Evolutionary conservation across 371 early-diverging fungal species (phyloP), one percentile per base, ranked within the genome.

Genomic region (Capniomyces stellatus): DNA sequence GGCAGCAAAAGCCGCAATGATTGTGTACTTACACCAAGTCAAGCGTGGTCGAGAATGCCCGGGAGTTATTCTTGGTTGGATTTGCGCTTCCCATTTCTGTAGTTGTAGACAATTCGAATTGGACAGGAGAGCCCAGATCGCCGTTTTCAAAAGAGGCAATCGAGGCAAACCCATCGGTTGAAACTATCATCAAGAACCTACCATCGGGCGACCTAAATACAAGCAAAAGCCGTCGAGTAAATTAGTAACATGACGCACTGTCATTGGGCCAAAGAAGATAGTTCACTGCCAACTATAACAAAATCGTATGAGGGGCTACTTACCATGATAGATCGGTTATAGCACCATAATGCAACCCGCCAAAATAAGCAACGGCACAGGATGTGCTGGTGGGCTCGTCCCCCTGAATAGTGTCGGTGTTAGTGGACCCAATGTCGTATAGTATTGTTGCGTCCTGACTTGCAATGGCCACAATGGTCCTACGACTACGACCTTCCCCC

Each of bases 121-220:
- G n/a, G 28, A 27, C n/a, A 27, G 47, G 59, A 27, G 55, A 43
- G 19, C 53, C 53, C n/a, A 52, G 35, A 18, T 52, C 53, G 13
- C n/a, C n/a, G 23, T 61, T 67, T 44, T 79, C 75, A 64, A 92
- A 85, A 2, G 78, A 73, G 23, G 82, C 76, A 3, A 87, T 71
- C n/a, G 87, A 84, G 54, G 85, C 87, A 63, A 83, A 94, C 1
- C 95, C 95, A 61, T 94, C 95, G 1, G 82, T 76, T 0, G 89
- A 88, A 0, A 88, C 70, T 51, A 89, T 64, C 52, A 89, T 66
- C 35, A 91, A 59, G 2, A 74, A 73, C 13, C 69, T 69, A 8
- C 89, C 91, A 65, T 87, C 83, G 42, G 64, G 60, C 1, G 86
- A 82, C 83, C 53, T 52, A 29, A 4, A 43, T 29, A 8, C 35